Base-by-base conservation (phyloP, 257 asterid species). In the Fraxinus anomala region DNA sequence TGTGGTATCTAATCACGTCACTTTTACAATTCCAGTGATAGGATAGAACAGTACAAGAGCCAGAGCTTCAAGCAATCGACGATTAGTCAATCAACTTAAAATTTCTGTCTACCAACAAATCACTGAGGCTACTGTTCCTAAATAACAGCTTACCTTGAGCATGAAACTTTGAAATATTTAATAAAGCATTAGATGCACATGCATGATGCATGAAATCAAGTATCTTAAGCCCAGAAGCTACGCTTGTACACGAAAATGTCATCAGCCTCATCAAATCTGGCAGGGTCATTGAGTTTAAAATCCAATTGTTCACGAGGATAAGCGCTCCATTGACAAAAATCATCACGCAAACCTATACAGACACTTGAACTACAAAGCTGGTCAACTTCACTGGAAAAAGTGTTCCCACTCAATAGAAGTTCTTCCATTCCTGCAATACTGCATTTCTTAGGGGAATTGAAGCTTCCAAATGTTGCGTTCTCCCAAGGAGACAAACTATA, bases 211-310 rank as follows among this genome's bases (percentile, higher is more conserved):
- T 61, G 78, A 72, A 74, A 73, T 70, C 75, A 73, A 73, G 80
- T 76, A 85, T 75, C 73, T 73, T 68, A 74, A 82, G 84, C 79
- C 68, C 76, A 81, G 85, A 83, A 65, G 78, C 74, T 82, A 79
- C 70, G 78, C 70, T 80, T 68, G 82, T 81, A 83, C 87, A 86
- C 79, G 85, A 83, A 86, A 65, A 79, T 86, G 83, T 86, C 87
- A 79, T 86, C 87, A 6, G 87, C 84, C 68, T 77, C 83, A 31
- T 83, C 80, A 5, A 83, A 63, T 59, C 56, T 74, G 76, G 81
- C 54, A 39, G 79, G 74, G 74, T 81, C 87, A 6, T 79, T 73
- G 81, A 83, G 81, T 54, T 83, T 80, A 39, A 21, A 19, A 71
- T 83, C 84, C 17, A 80, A 79, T 39, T 73, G 51, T 21, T 79